Base-by-base conservation (phyloP, 441 rosid genomes). In the Pelargonium citronellum region DNA sequence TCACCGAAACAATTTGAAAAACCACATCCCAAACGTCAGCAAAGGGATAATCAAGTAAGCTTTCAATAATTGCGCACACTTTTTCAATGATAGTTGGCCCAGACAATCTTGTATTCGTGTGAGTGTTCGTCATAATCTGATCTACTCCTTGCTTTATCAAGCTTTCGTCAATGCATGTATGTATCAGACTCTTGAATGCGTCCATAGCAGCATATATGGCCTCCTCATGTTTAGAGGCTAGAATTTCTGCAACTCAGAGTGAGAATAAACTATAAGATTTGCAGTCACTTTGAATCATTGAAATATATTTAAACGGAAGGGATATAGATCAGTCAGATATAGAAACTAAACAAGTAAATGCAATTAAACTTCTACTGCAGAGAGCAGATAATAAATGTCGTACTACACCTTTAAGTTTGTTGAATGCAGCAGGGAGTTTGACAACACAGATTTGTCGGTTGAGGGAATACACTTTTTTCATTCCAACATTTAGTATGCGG, bases 181-280 rank as follows among this genome's bases (percentile, higher is more conserved):
- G 61, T 75, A 95, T 87, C 73, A 89, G 79, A 79, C 75, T 86
- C 84, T 90, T 95, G 61, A 87, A 82, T n/a, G 97, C 83, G 77
- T 87, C 96, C 7, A 76, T 84, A 67, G 96, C 92, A 39, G 96
- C 90, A 82, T 83, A 83, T 72, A 90, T 82, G 63, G 97, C 94
- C 85, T 91, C 99, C 79, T 95, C 94, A 20, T 91, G 96, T 73
- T 91, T 95, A 13, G 92, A 89, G 13, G 85, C 88, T 79, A 91
- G 13, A 79, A 89, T 83, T 81, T 91, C 99, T 95, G 85, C 76
- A 80, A 81, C 67, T 9, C 58, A 79, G 62, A 73, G 64, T 15
- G 53, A 64, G 17, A 67, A 73, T 13, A 57, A 66, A 30, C 20
- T 27, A 72, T 58, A 47, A 49, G 13, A 65, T 41, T 51, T 39